These are phyloP conservation scores for Saturnispora silvae DNA, from an alignment of 805 yeast species.

Conservation along the genomic window DNA sequence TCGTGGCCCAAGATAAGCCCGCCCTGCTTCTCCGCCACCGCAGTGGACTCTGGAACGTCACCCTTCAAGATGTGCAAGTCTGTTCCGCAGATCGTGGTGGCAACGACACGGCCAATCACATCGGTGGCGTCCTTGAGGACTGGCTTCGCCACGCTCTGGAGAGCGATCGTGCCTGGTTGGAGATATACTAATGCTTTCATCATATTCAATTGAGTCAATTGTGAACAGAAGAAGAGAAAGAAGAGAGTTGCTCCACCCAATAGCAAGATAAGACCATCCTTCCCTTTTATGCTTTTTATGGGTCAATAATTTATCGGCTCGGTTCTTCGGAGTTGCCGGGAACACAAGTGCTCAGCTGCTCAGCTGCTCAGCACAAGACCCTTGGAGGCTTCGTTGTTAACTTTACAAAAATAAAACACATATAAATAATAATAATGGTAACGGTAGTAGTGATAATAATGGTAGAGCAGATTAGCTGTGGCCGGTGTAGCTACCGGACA, in stretches of 20 bases:
- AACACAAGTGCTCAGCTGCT: too few species aligned
- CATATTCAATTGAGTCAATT: constrained; percentile 12
- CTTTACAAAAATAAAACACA: too few species aligned
- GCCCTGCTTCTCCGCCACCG: constrained; percentile 18
- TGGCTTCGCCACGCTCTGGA: constrained; percentile 34
- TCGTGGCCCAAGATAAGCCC: constrained; percentile 48
- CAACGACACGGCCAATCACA: constrained; percentile 43
- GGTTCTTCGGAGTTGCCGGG: too few species aligned
- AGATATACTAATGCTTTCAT: constrained; percentile 40
- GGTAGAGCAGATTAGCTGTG: constrained; percentile 17
- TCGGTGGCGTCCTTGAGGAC: constrained; percentile 36
- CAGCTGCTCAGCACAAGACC: too few species aligned
- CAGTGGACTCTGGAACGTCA: constrained; percentile 42
- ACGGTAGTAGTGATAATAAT: not conserved
- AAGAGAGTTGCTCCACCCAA: too few species aligned
- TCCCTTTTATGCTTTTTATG: too few species aligned
- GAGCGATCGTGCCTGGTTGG: constrained; percentile 32
- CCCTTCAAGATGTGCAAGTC: constrained; percentile 56
- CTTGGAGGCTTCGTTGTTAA: too few species aligned
- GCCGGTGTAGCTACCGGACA: constrained; percentile 41
- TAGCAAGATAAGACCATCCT: too few species aligned
- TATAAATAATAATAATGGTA: too few species aligned
- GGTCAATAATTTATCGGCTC: too few species aligned
- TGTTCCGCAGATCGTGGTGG: constrained; percentile 57
- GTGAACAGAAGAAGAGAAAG: not conserved